phyloP scores from a whole-genome alignment of 257 asterid species.

The Jaltomata sinuosa region DNA sequence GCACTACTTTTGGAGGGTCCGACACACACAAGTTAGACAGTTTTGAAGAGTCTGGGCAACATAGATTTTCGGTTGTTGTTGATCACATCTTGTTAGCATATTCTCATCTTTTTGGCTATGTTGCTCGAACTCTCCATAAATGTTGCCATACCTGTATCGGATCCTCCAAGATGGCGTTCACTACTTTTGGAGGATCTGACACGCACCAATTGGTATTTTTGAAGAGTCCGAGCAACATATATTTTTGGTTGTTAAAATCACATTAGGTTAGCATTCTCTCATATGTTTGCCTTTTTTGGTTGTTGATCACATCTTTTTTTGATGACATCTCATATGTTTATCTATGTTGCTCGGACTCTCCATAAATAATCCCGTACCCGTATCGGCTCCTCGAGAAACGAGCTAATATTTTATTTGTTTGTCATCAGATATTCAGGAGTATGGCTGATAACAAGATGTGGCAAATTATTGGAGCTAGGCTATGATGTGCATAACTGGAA shows the following conservation, averaged over 20 bases:
- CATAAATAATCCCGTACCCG: background rate
- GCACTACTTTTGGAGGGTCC: background rate
- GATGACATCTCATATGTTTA: background rate
- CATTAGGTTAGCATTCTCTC: background rate
- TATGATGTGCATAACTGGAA: slow-evolving; percentile 56
- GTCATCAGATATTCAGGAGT: slow-evolving; percentile 62
- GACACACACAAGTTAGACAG: background rate
- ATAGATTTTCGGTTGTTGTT: background rate
- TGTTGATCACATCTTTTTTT: background rate
- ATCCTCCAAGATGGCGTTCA: background rate
- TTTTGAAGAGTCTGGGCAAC: background rate
- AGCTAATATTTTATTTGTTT: background rate
- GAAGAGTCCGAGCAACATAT: background rate
- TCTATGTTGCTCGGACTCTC: background rate
- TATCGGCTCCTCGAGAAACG: background rate
- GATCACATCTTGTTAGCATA: background rate
- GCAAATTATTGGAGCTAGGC: slow-evolving; percentile 54
- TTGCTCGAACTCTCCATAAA: background rate
- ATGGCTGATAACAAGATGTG: slow-evolving; percentile 93
- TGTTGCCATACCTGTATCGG: background rate
- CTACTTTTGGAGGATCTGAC: background rate
- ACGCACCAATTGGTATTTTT: background rate
- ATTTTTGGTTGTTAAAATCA: background rate
- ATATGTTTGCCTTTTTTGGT: background rate
- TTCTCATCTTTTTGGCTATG: background rate